Evolutionary conservation across 495 filamentous ascomycete genomes (phyloP), one percentile per base, ranked within the genome.

Genomic region (Penicillium cataractarum): DNA sequence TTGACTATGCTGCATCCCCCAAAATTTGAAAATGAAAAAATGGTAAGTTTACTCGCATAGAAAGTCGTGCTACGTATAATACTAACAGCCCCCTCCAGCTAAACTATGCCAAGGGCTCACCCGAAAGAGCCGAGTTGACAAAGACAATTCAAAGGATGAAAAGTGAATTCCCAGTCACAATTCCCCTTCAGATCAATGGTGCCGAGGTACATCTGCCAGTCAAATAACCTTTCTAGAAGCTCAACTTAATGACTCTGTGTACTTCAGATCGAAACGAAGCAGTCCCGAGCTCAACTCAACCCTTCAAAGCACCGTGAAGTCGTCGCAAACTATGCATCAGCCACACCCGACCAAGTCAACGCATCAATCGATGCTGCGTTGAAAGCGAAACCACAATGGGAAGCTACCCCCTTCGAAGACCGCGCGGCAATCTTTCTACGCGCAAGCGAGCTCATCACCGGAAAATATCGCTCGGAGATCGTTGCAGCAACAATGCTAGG

Each of bases 401-500:
- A 92, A 67, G 80, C 82, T 4, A 80, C 90, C 10, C 90, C 92
- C 5, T 97, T 97, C 67, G 85, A 88, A 60, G 93, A 97, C 74
- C 83, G 94, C 49, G 94, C 94, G 3, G 90, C 93, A 46, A 81
- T 97, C 50, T 97, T 97, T 78, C 83, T 97, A 17, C 95, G 96
- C 71, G 94, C 93, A 1, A 90, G 90, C 12, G 93, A 97, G 69
- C 81, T 97, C 19, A 84, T 97, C 61, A 80, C 90, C 37, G 87
- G 86, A 31, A 97, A 97, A 73, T 97, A 97, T 76, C 86, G 94
- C 65, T 93, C 93, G 64, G 90, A 94, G 44, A 80, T 97, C 50
- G 92, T 97, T 83, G 92, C 94, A 4, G 88, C 91, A 3, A 97
- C 93, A 2, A 97, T 97, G 83, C 80, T 96, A 2, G 93, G 94